Conservation (phyloP, 2,329 filamentous ascomycete genomes). For the Orbilia brochopaga region DNA sequence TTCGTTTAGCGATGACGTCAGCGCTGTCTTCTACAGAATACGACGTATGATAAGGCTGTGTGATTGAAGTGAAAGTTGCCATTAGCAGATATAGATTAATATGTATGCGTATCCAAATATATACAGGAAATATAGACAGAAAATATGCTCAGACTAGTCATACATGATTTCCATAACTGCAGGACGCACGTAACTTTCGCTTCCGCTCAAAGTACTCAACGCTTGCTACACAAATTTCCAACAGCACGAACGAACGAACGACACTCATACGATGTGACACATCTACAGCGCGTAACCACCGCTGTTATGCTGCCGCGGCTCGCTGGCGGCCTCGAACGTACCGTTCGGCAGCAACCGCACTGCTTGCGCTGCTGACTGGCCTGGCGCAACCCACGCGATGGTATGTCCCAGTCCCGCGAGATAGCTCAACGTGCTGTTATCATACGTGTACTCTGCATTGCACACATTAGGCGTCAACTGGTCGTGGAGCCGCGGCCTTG, state of each 20-base stretch:
- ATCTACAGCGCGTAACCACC: slow-evolving; percentile 65
- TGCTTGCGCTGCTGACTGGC: slow-evolving; percentile 68
- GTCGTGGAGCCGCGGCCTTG: slow-evolving; percentile 68
- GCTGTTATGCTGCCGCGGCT: slow-evolving; percentile 75
- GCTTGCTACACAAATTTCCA: no score
- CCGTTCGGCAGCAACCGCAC: slow-evolving; percentile 69
- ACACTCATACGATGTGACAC: no score
- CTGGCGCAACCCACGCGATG: slow-evolving; percentile 66
- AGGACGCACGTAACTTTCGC: no score
- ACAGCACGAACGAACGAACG: no score
- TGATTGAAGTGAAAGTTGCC: no score
- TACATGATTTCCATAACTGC: no score
- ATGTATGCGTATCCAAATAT: no score
- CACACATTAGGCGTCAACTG: slow-evolving; percentile 68
- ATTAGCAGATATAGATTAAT: no score
- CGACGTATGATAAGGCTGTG: not conserved
- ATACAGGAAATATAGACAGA: no score
- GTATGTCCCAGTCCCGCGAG: slow-evolving; percentile 68
- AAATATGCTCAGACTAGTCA: no score
- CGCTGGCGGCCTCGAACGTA: slow-evolving; percentile 76
- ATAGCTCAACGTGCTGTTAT: slow-evolving; percentile 67
- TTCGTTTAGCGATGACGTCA: not conserved
- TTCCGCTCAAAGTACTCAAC: no score
- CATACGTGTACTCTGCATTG: slow-evolving; percentile 67
- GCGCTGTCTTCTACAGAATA: not conserved